A percentile compares a stretch with the other conserved stretches of the same genome.
phyloP scores from a whole-genome alignment of 805 yeast species.

The Candida easanensis region DNA sequence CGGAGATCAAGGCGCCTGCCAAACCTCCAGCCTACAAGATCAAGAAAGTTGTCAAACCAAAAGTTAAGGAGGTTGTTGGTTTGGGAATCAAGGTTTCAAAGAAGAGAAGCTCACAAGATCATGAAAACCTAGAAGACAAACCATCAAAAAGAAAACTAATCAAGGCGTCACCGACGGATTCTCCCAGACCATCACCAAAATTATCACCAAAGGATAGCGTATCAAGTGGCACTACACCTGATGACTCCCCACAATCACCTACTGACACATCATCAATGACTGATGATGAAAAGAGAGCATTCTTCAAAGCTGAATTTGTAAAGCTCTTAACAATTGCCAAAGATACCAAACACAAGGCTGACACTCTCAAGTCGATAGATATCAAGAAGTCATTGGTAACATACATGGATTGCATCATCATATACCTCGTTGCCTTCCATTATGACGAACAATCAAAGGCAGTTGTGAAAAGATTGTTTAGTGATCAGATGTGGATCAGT shows the following conservation, averaged over 20 bases:
- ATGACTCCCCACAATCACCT: background rate
- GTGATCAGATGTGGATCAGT: conserved; percentile 20
- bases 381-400: conserved; percentile 8
- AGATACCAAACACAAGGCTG: conserved; percentile 22
- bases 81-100: conserved; percentile 5
- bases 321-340: conserved; percentile 11
- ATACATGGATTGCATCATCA: conserved; percentile 21
- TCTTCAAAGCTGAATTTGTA: conserved; percentile 2
- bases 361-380: conserved; percentile 5
- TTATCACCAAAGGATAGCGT: background rate
- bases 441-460: conserved; percentile 21
- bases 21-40: conserved; percentile 5
- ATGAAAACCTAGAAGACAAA: conserved; percentile 4
- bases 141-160: background rate
- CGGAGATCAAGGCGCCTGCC: conserved; percentile 1
- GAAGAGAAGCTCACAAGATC: conserved; percentile 1
- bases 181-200: background rate
- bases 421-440: conserved; percentile 22
- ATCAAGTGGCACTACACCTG: background rate
- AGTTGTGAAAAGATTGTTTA: conserved; percentile 10
- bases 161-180: background rate
- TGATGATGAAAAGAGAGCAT: background rate
- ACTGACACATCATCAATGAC: background rate
- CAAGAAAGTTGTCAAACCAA: conserved; percentile 3
- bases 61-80: conserved; percentile 1